Base-by-base conservation (phyloP, 257 asterid genomes). In the Anisodus tanguticus region DNA sequence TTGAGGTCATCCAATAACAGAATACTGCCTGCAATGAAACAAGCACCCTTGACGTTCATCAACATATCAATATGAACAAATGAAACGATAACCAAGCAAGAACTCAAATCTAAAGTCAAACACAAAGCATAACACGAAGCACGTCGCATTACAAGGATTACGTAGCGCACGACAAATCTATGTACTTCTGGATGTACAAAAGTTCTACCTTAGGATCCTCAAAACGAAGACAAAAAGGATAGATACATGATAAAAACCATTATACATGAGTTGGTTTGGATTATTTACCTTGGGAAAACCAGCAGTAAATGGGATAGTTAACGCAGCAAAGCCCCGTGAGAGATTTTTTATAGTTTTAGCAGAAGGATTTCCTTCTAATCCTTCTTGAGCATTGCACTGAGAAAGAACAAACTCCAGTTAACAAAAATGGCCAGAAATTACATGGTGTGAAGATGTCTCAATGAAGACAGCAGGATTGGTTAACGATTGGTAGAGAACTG, bases 1-100 rank as follows among this genome's bases (percentile, higher is more conserved):
- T 96, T 88, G 98, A 91, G 69, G 99, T 92, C 68, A 96, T 88
- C 99, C 99, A 96, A 67, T 94, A 96, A 85, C 94, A 94, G 88
- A 96, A 96, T 85, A 96, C 81, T 82, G 95, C 98, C 99, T 96
- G 98, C 84, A 84, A 67, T 85, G 47, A 84, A 69, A 15, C 16
- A 79, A 7, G 84, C 3, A 41, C 7, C 79, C 37, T 64, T 13
- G 8, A 72, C 35, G 60, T 69, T 16, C 35, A 54, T n/a, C 59
- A n/a, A 81, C 13, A 81, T 79, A 54, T 37, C 45, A 35, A 41
- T 5, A 78, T 8, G 11, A 41, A 43, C 8, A 47, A 41, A 66
- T 19, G 43, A 37, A 19, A 63, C n/a, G 66, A 59, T 12, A 41
- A 67, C 6, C 3, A 3, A 31, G 70, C 8, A 45, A 49, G 37